Conservation (phyloP, 805 yeast genomes). For the Blastobotrys mokoenaii region DNA sequence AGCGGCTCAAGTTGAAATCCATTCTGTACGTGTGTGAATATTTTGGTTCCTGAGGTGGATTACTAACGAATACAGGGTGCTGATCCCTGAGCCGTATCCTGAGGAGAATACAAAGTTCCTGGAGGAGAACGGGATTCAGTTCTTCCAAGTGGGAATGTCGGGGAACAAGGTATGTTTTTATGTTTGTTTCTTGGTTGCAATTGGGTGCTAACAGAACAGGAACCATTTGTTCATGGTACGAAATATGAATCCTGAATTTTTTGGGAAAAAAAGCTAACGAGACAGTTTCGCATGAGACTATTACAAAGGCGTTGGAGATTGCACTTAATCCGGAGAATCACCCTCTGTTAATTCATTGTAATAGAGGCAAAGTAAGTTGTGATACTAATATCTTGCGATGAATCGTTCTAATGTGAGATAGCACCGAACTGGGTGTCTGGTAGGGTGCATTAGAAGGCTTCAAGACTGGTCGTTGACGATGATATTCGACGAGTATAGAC, state of each 20-base stretch:
- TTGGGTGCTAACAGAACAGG: conserved; percentile 25
- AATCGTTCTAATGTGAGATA: too few species aligned
- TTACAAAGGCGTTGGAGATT: conserved; percentile 73
- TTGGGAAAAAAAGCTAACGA: background rate
- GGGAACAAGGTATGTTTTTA: conserved; percentile 55
- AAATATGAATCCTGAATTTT: background rate
- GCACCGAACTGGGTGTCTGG: conserved; percentile 93
- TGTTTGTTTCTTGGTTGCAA: background rate
- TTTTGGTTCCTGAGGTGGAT: background rate
- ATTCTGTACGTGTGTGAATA: conserved; percentile 38
- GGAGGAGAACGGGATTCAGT: conserved; percentile 47
- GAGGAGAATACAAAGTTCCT: conserved; percentile 61
- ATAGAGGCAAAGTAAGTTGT: conserved; percentile 58
- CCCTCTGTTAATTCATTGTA: conserved; percentile 89
- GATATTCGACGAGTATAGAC: conserved; percentile 91
- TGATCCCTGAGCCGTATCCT: conserved; percentile 91
- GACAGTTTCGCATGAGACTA: conserved; percentile 46
- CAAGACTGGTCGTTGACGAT: conserved; percentile 91
- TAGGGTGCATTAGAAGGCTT: conserved; percentile 81
- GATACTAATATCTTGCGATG: too few species aligned
- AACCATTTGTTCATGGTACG: conserved; percentile 75
- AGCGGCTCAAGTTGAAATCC: conserved; percentile 55
- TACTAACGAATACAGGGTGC: conserved; percentile 31
- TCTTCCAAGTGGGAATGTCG: conserved; percentile 85
- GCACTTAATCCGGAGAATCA: conserved; percentile 81